These are phyloP conservation scores for Rosa lucieae DNA, from an alignment of 306 rosid genomes.

Conservation along the genomic window DNA sequence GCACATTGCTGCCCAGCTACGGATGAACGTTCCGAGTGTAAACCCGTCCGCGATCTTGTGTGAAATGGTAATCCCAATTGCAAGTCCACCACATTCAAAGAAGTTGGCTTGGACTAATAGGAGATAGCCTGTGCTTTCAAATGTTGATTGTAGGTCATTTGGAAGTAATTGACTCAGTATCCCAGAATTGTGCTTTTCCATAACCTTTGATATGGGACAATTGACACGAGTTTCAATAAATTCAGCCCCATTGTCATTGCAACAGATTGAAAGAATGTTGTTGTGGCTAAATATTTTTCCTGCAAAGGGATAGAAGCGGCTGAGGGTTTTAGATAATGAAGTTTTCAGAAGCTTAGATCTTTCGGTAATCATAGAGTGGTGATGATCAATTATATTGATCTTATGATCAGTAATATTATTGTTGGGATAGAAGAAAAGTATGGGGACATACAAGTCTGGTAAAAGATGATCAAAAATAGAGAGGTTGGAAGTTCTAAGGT, in stretches of 20 bases:
- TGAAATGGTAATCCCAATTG: slow-evolving; percentile 34
- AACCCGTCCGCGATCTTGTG: slow-evolving; percentile 38
- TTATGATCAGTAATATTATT: neutral
- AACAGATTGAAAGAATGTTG: slow-evolving; percentile 34
- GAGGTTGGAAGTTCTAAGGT: slow-evolving; percentile 8
- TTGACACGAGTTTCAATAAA: slow-evolving; percentile 27
- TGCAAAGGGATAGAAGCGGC: slow-evolving; percentile 36
- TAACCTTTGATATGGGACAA: slow-evolving; percentile 18
- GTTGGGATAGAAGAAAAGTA: slow-evolving; percentile 13
- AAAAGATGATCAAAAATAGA: slow-evolving; percentile 8
- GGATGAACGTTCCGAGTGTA: slow-evolving; percentile 27
- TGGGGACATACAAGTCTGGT: slow-evolving; percentile 10
- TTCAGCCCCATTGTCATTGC: slow-evolving; percentile 36
- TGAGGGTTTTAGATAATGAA: slow-evolving; percentile 23
- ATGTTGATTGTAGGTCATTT: neutral
- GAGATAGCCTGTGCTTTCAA: slow-evolving; percentile 19
- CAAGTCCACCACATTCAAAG: slow-evolving; percentile 48
- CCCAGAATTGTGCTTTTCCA: slow-evolving; percentile 14
- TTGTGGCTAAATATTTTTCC: slow-evolving; percentile 20
- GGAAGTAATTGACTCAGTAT: slow-evolving; percentile 28
- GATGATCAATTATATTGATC: neutral
- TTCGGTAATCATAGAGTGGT: slow-evolving; percentile 2
- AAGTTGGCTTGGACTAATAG: slow-evolving; percentile 30
- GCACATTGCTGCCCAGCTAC: slow-evolving; percentile 25
- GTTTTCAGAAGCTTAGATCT: slow-evolving; percentile 27